Percentiles rank a stretch among this genome's conserved stretches.
Conservation (phyloP, 441 rosid species). For the Syzygium malaccense region DNA sequence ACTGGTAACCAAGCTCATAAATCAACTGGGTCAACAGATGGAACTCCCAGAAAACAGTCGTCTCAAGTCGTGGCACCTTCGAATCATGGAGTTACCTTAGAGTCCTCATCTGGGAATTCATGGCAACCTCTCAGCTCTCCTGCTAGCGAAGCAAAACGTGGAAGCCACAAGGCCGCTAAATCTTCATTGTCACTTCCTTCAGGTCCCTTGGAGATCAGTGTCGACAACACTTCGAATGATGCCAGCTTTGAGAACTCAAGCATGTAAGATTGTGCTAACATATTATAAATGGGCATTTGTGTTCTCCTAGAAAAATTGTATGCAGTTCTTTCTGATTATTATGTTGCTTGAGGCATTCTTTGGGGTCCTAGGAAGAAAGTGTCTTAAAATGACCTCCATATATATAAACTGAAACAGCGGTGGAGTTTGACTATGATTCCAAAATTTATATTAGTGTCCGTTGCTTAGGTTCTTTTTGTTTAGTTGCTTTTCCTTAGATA, state of each 20-base stretch:
- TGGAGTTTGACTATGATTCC: not conserved
- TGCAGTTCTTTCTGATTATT: not conserved
- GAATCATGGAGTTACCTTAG: conserved; percentile 34
- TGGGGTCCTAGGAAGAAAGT: not conserved
- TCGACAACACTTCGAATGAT: conserved; percentile 30
- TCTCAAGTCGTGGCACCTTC: conserved; percentile 29
- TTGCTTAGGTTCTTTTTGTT: not conserved
- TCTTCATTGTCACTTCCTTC: conserved; percentile 30
- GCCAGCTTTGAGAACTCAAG: conserved; percentile 38
- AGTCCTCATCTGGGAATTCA: conserved; percentile 43
- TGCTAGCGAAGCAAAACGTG: conserved; percentile 34
- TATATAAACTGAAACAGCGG: not conserved
- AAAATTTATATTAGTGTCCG: not conserved
- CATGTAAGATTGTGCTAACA: conserved; percentile 45
- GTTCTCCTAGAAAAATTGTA: not conserved
- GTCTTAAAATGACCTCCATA: not conserved
- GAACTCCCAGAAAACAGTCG: conserved; percentile 44
- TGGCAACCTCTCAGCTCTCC: conserved; percentile 45
- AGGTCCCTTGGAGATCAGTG: conserved; percentile 25
- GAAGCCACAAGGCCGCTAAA: conserved; percentile 25
- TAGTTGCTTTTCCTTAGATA: not conserved
- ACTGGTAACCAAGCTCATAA: conserved; percentile 31
- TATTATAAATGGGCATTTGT: not conserved
- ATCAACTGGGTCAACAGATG: conserved; percentile 21
- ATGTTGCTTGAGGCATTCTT: not conserved